Conservation (phyloP, 768 basidiomycete genomes). For the Hemileccinum rubropunctum region DNA sequence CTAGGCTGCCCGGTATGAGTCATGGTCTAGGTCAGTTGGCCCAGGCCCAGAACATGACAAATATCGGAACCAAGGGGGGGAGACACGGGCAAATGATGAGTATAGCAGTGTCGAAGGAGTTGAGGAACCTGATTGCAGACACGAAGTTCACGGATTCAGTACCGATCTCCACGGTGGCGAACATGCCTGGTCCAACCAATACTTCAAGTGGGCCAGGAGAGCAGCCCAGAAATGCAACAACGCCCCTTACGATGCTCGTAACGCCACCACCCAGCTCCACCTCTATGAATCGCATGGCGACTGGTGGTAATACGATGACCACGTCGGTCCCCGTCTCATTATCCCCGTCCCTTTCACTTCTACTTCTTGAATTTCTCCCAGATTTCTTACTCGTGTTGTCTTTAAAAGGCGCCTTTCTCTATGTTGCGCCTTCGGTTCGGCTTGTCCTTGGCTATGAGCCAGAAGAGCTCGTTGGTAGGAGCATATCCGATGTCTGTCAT, state of each 20-base stretch:
- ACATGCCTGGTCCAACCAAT: conserved; percentile 29
- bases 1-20: neutral
- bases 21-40: conserved; percentile 10
- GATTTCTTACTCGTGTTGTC: conserved; percentile 92
- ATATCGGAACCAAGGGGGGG: conserved; percentile 20
- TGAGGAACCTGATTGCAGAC: conserved; percentile 49
- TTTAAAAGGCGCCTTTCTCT: conserved; percentile 89
- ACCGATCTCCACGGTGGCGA: conserved; percentile 41
- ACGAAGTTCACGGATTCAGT: conserved; percentile 47
- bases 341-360: conserved; percentile 28
- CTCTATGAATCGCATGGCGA: conserved; percentile 14
- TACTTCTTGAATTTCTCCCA: conserved; percentile 59
- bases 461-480: conserved; percentile 75
- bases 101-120: conserved; percentile 48
- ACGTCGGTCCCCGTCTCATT: conserved; percentile 47
- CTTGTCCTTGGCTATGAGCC: conserved; percentile 85
- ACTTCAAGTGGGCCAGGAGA: conserved; percentile 10
- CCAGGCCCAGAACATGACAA: conserved; percentile 20
- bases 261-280: conserved; percentile 13
- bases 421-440: conserved; percentile 80
- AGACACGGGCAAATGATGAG: conserved; percentile 27
- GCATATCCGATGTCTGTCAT: conserved; percentile 81
- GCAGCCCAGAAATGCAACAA: conserved; percentile 7
- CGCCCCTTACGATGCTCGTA: conserved; percentile 20
- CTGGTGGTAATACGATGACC: conserved; percentile 16